phyloP scores from a whole-genome alignment of 495 filamentous ascomycete genomes.

The Aspergillus saccharolyticus region DNA sequence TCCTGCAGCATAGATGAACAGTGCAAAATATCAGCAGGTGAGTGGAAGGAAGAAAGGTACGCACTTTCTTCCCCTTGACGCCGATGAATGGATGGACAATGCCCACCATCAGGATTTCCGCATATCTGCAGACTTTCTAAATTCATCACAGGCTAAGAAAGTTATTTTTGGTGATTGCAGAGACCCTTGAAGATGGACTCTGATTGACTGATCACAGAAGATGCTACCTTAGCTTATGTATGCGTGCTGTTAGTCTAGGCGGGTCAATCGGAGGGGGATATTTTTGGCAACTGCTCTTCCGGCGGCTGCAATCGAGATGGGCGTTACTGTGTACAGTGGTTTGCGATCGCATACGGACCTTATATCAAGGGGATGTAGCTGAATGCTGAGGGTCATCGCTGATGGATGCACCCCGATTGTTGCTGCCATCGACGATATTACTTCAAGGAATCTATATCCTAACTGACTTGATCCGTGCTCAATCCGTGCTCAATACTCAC shows the following conservation, averaged over 20 bases:
- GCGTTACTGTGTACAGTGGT: not conserved
- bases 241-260: not conserved
- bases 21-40: not conserved
- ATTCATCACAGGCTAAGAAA: conserved; percentile 13
- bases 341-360: not conserved
- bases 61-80: not conserved
- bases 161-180: conserved; percentile 7
- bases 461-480: not conserved
- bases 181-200: not conserved
- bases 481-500: not conserved
- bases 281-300: conserved; percentile 4
- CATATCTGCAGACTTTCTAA: conserved; percentile 8
- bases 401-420: not conserved
- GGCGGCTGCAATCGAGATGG: not conserved
- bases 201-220: not conserved
- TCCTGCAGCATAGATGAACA: not conserved
- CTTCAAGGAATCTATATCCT: not conserved
- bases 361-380: not conserved
- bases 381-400: not conserved
- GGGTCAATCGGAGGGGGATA: not conserved
- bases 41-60: not conserved
- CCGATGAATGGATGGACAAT: not conserved
- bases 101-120: not conserved
- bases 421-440: not conserved
- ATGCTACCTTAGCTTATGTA: not conserved